These are phyloP conservation scores for Kalanchoe fedtschenkoi DNA, from an alignment of 164 flowering plant genomes.

Conservation along the genomic window DNA sequence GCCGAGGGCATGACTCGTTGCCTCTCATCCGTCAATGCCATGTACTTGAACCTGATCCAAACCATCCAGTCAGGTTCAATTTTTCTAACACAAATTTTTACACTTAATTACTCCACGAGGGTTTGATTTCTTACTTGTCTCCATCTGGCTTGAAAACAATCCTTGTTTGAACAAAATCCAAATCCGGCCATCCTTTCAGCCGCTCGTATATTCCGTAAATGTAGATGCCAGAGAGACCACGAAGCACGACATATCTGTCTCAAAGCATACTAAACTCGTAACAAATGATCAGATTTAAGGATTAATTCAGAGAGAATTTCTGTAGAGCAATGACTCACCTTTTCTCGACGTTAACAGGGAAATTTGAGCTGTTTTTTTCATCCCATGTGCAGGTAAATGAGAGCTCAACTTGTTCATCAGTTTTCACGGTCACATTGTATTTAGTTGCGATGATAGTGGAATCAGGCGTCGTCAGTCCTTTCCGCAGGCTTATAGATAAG, in stretches of 20 bases:
- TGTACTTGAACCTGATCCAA: constrained; percentile 22
- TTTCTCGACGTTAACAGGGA: constrained; percentile 4
- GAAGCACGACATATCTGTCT: constrained; percentile 20
- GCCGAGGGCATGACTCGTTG: constrained; percentile 41
- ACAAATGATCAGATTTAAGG: background rate
- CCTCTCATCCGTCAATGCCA: constrained; percentile 34
- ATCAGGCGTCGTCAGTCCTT: too few species aligned
- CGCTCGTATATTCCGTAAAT: constrained; percentile 28
- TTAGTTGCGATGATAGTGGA: constrained; percentile 13
- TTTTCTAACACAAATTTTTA: background rate
- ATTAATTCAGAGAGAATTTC: too few species aligned
- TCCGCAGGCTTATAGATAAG: too few species aligned
- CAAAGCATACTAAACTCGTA: background rate
- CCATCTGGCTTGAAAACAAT: constrained; percentile 22
- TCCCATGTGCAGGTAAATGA: constrained; percentile 16
- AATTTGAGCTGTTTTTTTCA: background rate
- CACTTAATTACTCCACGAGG: background rate
- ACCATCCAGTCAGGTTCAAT: background rate
- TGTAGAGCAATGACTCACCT: background rate
- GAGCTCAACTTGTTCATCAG: constrained; percentile 17
- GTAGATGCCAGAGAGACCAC: constrained; percentile 24
- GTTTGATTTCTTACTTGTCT: constrained; percentile 14
- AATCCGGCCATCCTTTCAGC: constrained; percentile 25
- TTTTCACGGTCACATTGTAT: constrained; percentile 7
- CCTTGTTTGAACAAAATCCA: constrained; percentile 20